phyloP scores from a whole-genome alignment of 106 monocot genomes.

The Apostasia shenzhenica region DNA sequence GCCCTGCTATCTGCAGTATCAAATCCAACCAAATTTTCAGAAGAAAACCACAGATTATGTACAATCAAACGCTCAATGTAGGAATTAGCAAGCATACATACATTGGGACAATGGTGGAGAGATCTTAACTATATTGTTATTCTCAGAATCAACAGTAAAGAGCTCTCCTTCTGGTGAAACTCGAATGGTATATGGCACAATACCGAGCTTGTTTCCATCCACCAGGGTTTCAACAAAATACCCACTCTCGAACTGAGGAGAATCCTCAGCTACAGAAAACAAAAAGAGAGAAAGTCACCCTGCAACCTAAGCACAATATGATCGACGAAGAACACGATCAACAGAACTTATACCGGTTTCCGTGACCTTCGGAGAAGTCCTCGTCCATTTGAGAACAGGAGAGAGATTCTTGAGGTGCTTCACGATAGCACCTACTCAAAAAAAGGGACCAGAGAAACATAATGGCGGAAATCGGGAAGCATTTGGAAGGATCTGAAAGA shows the following conservation, averaged over 20 bases:
- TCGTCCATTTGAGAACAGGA: slow-evolving; percentile 76
- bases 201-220: slow-evolving; percentile 88
- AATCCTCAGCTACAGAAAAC: slow-evolving; percentile 47
- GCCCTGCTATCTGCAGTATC: slow-evolving; percentile 74
- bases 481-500: neutral
- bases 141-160: slow-evolving; percentile 73
- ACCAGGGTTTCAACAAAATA: slow-evolving; percentile 94
- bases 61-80: neutral
- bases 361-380: slow-evolving; percentile 40
- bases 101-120: slow-evolving; percentile 82
- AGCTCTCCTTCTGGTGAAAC: slow-evolving; percentile 91
- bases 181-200: slow-evolving; percentile 69
- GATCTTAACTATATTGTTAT: slow-evolving; percentile 62
- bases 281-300: slow-evolving; percentile 4
- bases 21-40: neutral
- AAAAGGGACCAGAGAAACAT: neutral
- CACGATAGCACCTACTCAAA: slow-evolving; percentile 34
- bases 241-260: slow-evolving; percentile 83
- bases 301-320: neutral
- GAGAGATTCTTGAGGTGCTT: slow-evolving; percentile 59
- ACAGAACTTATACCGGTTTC: slow-evolving; percentile 29
- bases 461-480: neutral
- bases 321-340: neutral
- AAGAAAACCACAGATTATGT: neutral
- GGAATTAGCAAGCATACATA: slow-evolving; percentile 39